Evolutionary conservation across 2,329 filamentous ascomycete genomes (phyloP).

Genomic region (Cladosporium cucumerinum): DNA sequence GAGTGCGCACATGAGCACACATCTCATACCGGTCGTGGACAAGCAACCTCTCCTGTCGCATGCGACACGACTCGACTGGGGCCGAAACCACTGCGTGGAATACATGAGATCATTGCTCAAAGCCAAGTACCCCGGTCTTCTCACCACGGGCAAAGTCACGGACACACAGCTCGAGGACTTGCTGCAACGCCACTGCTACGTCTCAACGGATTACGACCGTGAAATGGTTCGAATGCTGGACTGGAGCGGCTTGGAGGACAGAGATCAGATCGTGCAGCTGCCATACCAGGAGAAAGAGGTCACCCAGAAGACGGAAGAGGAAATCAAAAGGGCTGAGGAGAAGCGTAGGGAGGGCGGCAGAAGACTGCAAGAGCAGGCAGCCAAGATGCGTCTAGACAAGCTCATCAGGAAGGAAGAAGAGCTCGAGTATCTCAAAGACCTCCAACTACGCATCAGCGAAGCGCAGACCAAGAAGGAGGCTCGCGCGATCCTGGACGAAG

Average conservation of each 20-base stretch:
- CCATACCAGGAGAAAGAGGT: conserved; percentile 90
- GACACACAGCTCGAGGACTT: conserved; percentile 83
- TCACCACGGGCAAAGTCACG: conserved; percentile 64
- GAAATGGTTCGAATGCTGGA: conserved; percentile 78
- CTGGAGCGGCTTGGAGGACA: conserved; percentile 86
- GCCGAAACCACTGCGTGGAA: conserved; percentile 82
- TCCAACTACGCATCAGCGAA: conserved; percentile 65
- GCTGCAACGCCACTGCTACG: conserved; percentile 83
- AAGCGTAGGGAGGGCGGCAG: conserved; percentile 92
- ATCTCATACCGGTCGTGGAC: conserved; percentile 89
- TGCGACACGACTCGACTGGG: conserved; percentile 90
- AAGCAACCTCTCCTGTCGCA: conserved; percentile 79
- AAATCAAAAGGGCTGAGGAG: conserved; percentile 84
- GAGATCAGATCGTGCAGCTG: conserved; percentile 86
- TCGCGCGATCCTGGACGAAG: conserved; percentile 72
- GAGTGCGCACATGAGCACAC: conserved; percentile 89
- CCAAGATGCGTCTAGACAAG: conserved; percentile 94
- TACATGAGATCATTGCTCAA: conserved; percentile 86
- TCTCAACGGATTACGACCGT: conserved; percentile 76
- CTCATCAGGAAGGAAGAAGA: conserved; percentile 94
- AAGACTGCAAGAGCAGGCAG: conserved; percentile 88
- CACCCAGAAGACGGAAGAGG: conserved; percentile 89
- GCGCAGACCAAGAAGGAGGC: conserved; percentile 88
- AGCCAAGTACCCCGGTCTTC: conserved; percentile 87
- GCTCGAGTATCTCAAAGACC: conserved; percentile 84